These are phyloP conservation scores for Naganishia albida DNA, from an alignment of 1,284 basidiomycete species.

Conservation along the genomic window DNA sequence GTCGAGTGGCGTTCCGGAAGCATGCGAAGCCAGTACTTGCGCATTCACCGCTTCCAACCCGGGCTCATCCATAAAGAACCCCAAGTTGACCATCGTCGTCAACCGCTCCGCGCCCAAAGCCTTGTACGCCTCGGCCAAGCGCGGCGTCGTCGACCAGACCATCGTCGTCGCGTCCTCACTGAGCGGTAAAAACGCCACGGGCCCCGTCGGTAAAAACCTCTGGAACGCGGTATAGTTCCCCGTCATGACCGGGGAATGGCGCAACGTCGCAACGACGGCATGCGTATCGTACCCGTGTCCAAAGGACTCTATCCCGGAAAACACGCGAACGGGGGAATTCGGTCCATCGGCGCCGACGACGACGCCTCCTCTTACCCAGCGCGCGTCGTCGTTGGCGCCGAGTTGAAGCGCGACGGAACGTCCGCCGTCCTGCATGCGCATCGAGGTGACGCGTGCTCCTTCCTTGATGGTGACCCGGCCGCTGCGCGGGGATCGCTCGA, in stretches of 20 bases:
- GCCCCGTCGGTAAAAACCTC: slow-evolving; percentile 91
- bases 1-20: slow-evolving; percentile 47
- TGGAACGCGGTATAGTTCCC: slow-evolving; percentile 84
- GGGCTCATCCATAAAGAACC: slow-evolving; percentile 79
- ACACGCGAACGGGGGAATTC: slow-evolving; percentile 88
- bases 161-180: slow-evolving; percentile 75
- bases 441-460: slow-evolving; percentile 44
- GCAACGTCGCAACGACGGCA: slow-evolving; percentile 86
- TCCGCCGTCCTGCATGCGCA: slow-evolving; percentile 46
- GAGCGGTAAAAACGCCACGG: slow-evolving; percentile 89
- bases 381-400: slow-evolving; percentile 41
- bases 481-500: slow-evolving; percentile 39
- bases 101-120: slow-evolving; percentile 68
- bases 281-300: slow-evolving; percentile 91
- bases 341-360: slow-evolving; percentile 89
- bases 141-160: slow-evolving; percentile 90
- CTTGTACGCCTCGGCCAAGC: slow-evolving; percentile 72
- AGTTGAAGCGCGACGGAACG: slow-evolving; percentile 49
- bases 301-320: slow-evolving; percentile 80
- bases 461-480: slow-evolving; percentile 45
- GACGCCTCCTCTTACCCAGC: slow-evolving; percentile 49
- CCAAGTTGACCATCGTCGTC: slow-evolving; percentile 79
- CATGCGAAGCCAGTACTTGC: slow-evolving; percentile 56
- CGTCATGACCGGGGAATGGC: slow-evolving; percentile 60
- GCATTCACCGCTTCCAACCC: slow-evolving; percentile 71